Evolutionary conservation across 352 stramenopile genomes (phyloP).

Genomic region (Saprolegnia parasitica): DNA sequence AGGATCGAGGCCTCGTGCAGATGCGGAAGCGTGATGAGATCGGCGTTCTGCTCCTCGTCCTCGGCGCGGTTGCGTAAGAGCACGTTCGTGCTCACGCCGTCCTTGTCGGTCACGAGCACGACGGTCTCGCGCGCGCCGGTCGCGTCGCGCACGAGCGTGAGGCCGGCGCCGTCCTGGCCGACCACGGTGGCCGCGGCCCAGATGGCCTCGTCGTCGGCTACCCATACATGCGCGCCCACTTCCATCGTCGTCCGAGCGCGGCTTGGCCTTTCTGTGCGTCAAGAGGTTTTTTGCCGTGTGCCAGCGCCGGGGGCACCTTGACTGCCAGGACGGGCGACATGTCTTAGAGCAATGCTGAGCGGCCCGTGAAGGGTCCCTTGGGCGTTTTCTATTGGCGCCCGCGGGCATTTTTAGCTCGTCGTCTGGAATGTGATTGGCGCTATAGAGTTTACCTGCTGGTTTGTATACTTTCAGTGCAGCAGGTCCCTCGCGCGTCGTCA

Average conservation of each 20-base stretch:
- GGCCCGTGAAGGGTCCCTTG: too few relatives aligned
- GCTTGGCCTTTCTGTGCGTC: background rate
- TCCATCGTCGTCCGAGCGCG: conserved; percentile 43
- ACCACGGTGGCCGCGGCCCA: conserved; percentile 54
- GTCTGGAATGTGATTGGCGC: background rate
- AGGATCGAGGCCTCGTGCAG: conserved; percentile 83
- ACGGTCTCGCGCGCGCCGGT: conserved; percentile 31
- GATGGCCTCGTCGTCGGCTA: conserved; percentile 50
- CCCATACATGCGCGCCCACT: conserved; percentile 62
- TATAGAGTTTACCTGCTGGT: background rate
- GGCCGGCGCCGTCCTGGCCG: background rate
- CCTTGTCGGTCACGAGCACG: conserved; percentile 35
- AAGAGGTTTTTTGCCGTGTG: background rate
- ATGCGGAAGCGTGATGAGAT: conserved; percentile 77
- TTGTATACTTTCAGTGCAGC: conserved; percentile 1
- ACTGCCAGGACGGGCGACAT: background rate
- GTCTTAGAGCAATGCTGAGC: background rate
- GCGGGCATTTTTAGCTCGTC: background rate
- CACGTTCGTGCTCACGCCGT: conserved; percentile 60
- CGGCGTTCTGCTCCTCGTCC: conserved; percentile 54
- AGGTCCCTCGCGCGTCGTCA: background rate
- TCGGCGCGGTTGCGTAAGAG: conserved; percentile 59
- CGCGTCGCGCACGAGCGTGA: conserved; percentile 5
- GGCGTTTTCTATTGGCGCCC: too few relatives aligned
- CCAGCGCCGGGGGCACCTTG: background rate